Evolutionary conservation across 2,329 filamentous ascomycete species (phyloP), one percentile per base, ranked within the genome.

Genomic region (Beauveria brongniartii): DNA sequence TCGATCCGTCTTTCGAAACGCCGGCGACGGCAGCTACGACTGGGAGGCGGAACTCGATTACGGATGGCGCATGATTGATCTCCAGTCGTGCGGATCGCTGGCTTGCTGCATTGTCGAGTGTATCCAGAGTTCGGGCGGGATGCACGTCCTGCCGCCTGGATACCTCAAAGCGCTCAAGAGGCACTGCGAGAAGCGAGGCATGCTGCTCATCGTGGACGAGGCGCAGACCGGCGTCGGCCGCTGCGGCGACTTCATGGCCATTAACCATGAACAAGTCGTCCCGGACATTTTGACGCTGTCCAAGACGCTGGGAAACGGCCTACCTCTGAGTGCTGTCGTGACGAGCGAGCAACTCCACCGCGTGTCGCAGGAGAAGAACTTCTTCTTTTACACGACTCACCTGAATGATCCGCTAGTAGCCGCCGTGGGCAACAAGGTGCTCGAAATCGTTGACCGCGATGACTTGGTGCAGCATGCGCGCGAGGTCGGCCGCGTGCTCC

Each of bases 51-150:
- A 87, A 67, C 72, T 87, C 2, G 76, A 83, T 20, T 85, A 81
- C 63, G 83, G 83, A 5, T 88, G 83, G 77, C 74, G 74, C 20
- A 74, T 88, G 71, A 75, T 89, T 22, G 84, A 89, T 63, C 74
- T 78, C 50, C 79, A 82, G 59, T 83, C 79, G 1, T 80, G 78
- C 61, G 85, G 85, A 0, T 86, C 83, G 0, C 75, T 88, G 0
- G 85, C 85, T 0, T 85, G 85, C 1, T 80, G 83, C 58, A 85
- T 89, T 59, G 73, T 88, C 55, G 84, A 88, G 69, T 82, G 80
- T 18, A 86, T 88, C 43, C 77, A 84, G 10, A 82, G 80, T 28
- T 75, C 77, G 0, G 85, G 79, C 0, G 85, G 86, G 2, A 86
- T 88, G 73, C 78, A 82, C 37, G 80, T 81, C 1, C 75, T 85